phyloP scores from a whole-genome alignment of 108 stramenopile genomes.

The Skeletonema tropicum region DNA sequence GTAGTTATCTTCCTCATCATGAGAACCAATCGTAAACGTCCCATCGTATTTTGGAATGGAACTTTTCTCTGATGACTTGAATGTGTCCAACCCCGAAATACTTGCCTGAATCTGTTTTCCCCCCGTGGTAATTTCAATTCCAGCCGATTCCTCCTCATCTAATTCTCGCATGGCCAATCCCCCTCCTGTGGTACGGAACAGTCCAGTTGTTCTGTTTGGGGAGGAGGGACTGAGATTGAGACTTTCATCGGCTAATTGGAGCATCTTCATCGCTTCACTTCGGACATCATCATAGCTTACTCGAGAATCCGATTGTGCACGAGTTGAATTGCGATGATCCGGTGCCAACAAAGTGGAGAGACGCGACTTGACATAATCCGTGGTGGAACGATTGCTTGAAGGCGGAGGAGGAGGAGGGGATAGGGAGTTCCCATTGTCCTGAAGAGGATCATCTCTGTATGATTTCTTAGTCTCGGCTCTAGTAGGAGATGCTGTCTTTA shows the following conservation, averaged over 20 bases:
- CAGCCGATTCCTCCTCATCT: conserved; percentile 18
- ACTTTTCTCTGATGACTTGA: background rate
- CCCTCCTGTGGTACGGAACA: conserved; percentile 45
- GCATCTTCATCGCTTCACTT: conserved; percentile 47
- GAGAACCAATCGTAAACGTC: conserved; percentile 20
- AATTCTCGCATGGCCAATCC: conserved; percentile 48
- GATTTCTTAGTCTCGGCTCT: background rate
- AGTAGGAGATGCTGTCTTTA: background rate
- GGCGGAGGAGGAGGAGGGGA: background rate
- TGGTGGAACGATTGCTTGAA: background rate
- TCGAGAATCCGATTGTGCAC: background rate
- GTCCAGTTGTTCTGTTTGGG: conserved; percentile 20
- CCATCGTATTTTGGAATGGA: conserved; percentile 9
- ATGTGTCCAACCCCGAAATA: conserved; percentile 43
- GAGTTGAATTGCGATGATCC: conserved; percentile 1
- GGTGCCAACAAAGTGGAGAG: conserved; percentile 11
- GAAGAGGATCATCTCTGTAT: conserved; percentile 6
- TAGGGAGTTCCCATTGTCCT: conserved; percentile 10
- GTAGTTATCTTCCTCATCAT: conserved; percentile 39
- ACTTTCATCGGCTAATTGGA: conserved; percentile 40
- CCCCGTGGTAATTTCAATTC: conserved; percentile 11
- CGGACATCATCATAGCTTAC: conserved; percentile 36
- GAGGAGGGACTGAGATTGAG: conserved; percentile 5
- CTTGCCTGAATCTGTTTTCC: background rate
- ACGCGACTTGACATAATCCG: conserved; percentile 40